Evolutionary conservation across 2,329 filamentous ascomycete species (phyloP), one percentile per base, ranked within the genome.

Genomic region (Sporothrix euskadiensis): DNA sequence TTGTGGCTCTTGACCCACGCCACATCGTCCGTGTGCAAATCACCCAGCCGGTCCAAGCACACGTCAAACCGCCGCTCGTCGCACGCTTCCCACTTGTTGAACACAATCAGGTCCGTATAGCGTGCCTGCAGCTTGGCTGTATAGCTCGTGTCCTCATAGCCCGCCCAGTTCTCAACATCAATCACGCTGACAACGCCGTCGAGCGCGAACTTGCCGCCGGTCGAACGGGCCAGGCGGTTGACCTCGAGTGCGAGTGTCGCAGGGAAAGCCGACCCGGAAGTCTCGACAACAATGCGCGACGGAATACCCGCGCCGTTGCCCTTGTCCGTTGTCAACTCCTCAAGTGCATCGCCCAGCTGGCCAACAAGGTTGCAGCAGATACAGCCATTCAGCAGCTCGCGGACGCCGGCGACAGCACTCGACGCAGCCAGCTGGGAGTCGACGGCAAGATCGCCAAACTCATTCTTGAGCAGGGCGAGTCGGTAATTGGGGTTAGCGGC

Each of bases 301-400:
- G 94, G 95, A 8, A 65, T 65, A 3, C 59, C 39, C 0, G 77
- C 75, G 47, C 41, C 52, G 32, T 57, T 32, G 30, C 39, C 35
- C n/a, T 56, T 44, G 22, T 47, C 47, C 32, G 84, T 81, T 69
- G 88, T 88, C 56, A 99, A 89, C 79, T 96, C 90, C 59, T 88
- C 83, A 22, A 99, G 89, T 1, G 95, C 94, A 66, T 92, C 90
- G 74, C 89, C 89, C 8, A 99, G 89, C 81, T 97, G 93, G 19
- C 96, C 96, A 75, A 99, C 95, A 35, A 98, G 91, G 81, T 98
- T 98, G 85, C 96, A 99, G 88, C 96, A 99, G 82, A 99, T 98
- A 84, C 96, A 98, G 77, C 95, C 96, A 81, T 97, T 97, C 71
- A 99, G 90, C 0, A 99, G 88, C 82, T 99, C 96, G 78, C 92